Base-by-base conservation (phyloP, 352 stramenopile species). In the Saprolegnia parasitica region DNA sequence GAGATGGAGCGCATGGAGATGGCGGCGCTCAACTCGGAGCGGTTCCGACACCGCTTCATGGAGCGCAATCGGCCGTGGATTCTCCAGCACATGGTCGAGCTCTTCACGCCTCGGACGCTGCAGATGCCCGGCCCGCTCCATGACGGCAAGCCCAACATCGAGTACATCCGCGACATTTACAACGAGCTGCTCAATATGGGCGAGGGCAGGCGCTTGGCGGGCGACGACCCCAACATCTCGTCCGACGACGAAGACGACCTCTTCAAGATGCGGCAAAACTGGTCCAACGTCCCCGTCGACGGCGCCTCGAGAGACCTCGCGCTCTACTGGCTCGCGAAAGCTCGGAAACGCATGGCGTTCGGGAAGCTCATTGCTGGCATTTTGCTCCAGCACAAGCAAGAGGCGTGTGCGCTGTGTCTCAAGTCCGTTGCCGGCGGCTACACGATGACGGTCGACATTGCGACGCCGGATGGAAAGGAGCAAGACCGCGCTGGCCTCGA, bases 61-160 rank as follows among this genome's bases (percentile, higher is more conserved):
- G 95, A 99, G 54, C 89, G 95, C 54, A 99, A 99, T 77, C 81
- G 92, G 0, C 96, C 96, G 21, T 99, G 96, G 96, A 91, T 99
- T 29, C 74, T 99, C 18, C 93, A 98, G 70, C 96, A 99, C 76
- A 79, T 99, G 18, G 87, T 94, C 0, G 95, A 99, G 73, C 79
- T 99, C 21, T 91, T 99, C 58, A 99, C 96, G 29, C 95, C 96
- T 15, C 78, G 94, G 11, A 96, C 88, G 45, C 77, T 98, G 40
- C 77, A 95, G 58, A 75, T 80, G 3, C 68, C 73, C 0, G 72
- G 67, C 5, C 60, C 72, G 1, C 52, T 82, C 35, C 65, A 76
- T 20, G 91, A 98, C 65, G 89, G 88, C 4, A 81, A 90, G 0
- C 87, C 93, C 45, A 89, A 96, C 29, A 81, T 90, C 42, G 95